Conservation (phyloP, 345 rosid species). For the Gossypium longicalyx region DNA sequence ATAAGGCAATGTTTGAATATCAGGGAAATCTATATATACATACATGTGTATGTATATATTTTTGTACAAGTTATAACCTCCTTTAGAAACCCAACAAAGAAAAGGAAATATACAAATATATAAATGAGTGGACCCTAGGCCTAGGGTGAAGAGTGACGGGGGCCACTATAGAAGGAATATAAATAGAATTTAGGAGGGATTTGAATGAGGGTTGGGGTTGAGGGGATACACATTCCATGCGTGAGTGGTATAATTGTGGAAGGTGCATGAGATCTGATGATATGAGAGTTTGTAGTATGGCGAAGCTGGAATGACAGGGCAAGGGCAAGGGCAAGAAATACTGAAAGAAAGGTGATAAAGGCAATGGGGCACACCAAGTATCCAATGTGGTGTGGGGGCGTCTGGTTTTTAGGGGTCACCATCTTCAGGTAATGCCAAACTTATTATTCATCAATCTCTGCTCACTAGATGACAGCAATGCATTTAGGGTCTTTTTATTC, state of each 20-base stretch:
- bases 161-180: not conserved
- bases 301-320: not conserved
- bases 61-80: not conserved
- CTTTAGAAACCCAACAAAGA: not conserved
- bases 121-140: not conserved
- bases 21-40: too few relatives aligned
- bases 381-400: slow-evolving; percentile 27
- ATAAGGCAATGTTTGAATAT: too few relatives aligned
- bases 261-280: not conserved
- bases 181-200: not conserved
- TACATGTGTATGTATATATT: not conserved
- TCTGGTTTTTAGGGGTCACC: slow-evolving; percentile 12
- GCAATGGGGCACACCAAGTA: slow-evolving; percentile 18
- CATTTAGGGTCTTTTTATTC: not conserved
- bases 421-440: slow-evolving; percentile 28
- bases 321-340: not conserved
- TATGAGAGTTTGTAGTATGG: not conserved
- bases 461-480: not conserved
- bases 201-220: slow-evolving; percentile 2
- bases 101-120: not conserved
- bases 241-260: slow-evolving; percentile 29
- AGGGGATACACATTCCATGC: slow-evolving; percentile 31
- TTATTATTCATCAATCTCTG: not conserved
- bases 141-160: not conserved
- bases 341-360: not conserved